A percentile compares a stretch with the other conserved stretches of the same genome.
These are phyloP conservation scores for Saccharomycopsis schoenii DNA, from an alignment of 805 yeast genomes.

Conservation along the genomic window DNA sequence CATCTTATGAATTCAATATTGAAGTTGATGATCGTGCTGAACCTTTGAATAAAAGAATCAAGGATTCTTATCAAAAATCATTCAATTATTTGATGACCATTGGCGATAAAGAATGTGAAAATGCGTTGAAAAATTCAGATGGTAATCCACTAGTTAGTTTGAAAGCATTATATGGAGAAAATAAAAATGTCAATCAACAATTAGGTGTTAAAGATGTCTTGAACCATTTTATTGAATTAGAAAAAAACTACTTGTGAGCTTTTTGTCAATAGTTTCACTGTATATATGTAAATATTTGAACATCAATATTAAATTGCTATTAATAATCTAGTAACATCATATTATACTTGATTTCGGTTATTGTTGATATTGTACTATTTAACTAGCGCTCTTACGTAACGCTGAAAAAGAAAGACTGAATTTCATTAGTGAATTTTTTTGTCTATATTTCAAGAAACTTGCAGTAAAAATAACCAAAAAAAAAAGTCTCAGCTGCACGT, in stretches of 20 bases:
- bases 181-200: slow-evolving; percentile 29
- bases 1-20: slow-evolving; percentile 47
- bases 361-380: no score
- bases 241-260: slow-evolving; percentile 26
- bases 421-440: neutral
- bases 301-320: neutral
- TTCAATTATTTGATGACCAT: slow-evolving; percentile 74
- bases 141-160: slow-evolving; percentile 2
- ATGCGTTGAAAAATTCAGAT: slow-evolving; percentile 39
- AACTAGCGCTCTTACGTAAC: no score
- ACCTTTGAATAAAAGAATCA: slow-evolving; percentile 71
- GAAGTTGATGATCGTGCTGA: slow-evolving; percentile 70
- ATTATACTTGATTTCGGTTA: no score
- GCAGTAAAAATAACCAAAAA: no score
- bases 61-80: slow-evolving; percentile 65
- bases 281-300: neutral
- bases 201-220: slow-evolving; percentile 43
- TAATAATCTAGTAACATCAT: no score
- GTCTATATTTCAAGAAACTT: neutral
- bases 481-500: neutral
- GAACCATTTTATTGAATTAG: slow-evolving; percentile 43
- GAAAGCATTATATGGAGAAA: slow-evolving; percentile 25
- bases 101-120: slow-evolving; percentile 73
- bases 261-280: neutral
- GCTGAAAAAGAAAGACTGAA: neutral